phyloP scores from a whole-genome alignment of 1,284 basidiomycete genomes.

The Boletellus dicymbophilus region DNA sequence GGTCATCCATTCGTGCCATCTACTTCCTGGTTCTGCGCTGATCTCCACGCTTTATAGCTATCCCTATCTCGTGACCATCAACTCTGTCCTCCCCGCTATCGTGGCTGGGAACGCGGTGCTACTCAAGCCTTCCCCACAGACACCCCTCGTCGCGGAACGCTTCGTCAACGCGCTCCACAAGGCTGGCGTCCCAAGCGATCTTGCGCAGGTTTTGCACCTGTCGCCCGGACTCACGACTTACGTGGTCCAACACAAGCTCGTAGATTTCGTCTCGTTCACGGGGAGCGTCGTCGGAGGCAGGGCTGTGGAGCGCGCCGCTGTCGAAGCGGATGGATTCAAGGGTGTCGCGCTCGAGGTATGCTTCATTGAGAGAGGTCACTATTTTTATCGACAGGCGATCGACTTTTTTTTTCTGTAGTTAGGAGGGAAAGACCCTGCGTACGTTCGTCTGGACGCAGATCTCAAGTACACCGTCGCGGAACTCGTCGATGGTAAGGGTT shows the following conservation, averaged over 20 bases:
- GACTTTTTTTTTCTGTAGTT: constrained; percentile 54
- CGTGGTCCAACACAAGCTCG: constrained; percentile 65
- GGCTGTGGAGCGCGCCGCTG: constrained; percentile 64
- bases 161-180: constrained; percentile 67
- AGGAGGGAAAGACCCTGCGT: constrained; percentile 96
- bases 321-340: constrained; percentile 71
- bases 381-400: not conserved
- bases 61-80: constrained; percentile 88
- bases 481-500: constrained; percentile 77
- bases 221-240: constrained; percentile 65
- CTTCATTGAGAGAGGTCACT: not conserved
- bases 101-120: constrained; percentile 89
- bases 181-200: constrained; percentile 78
- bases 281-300: constrained; percentile 78
- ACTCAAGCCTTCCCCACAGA: constrained; percentile 95
- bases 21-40: not conserved
- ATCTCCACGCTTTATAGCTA: constrained; percentile 51
- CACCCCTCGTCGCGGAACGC: constrained; percentile 85
- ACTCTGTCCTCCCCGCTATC: constrained; percentile 88
- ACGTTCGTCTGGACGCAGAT: constrained; percentile 87
- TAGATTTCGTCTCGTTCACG: constrained; percentile 90
- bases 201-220: constrained; percentile 83
- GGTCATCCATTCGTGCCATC: constrained; percentile 24
- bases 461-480: constrained; percentile 82
- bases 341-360: constrained; percentile 76